Evolutionary conservation across 768 basidiomycete genomes (phyloP).

Genomic region (Suillus brevipes): DNA sequence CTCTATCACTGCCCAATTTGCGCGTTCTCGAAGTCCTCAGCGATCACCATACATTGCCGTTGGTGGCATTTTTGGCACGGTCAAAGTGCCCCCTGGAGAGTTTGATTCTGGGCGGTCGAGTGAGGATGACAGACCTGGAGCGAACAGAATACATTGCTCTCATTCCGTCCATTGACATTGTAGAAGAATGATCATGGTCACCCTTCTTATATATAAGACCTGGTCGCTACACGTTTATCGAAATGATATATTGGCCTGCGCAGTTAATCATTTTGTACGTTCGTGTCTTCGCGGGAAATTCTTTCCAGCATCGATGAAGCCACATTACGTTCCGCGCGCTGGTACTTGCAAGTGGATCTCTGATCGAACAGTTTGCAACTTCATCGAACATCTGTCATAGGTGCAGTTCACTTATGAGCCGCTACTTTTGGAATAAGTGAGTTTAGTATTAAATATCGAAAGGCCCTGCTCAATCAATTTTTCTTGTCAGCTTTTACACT

Average conservation of each 20-base stretch:
- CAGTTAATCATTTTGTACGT: neutral
- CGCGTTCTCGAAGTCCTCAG: neutral
- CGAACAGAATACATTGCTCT: constrained; percentile 14
- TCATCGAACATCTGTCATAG: too few relatives aligned
- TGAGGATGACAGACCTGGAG: constrained; percentile 15
- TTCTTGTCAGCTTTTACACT: constrained; percentile 21
- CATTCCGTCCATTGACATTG: constrained; percentile 17
- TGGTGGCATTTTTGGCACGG: constrained; percentile 17
- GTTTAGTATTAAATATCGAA: neutral
- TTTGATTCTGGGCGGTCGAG: constrained; percentile 4
- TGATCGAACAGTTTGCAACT: constrained; percentile 20
- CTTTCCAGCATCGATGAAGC: constrained; percentile 13
- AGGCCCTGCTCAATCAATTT: neutral
- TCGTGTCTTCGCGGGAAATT: neutral
- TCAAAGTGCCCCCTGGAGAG: too few relatives aligned
- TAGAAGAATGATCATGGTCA: neutral
- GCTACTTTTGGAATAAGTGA: too few relatives aligned
- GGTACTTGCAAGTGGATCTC: constrained; percentile 21
- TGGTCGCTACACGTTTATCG: neutral
- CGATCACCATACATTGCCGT: neutral
- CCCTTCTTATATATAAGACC: neutral
- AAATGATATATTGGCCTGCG: neutral
- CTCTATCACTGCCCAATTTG: neutral
- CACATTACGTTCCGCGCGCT: constrained; percentile 32
- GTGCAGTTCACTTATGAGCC: too few relatives aligned